phyloP scores from a whole-genome alignment of 179 eudicot species.

The Beta lomatogona region DNA sequence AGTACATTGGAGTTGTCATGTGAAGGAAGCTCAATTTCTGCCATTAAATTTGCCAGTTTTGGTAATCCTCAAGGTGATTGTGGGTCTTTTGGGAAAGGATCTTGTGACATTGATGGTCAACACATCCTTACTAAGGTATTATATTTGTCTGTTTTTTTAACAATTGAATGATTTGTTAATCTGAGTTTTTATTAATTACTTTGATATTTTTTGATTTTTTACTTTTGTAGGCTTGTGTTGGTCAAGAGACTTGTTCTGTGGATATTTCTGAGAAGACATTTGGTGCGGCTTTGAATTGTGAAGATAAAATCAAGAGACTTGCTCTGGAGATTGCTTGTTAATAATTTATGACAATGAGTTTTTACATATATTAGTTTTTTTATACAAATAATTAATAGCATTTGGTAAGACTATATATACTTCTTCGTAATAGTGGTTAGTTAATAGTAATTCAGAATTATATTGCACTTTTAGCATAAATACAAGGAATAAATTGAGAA shows the following conservation, averaged over 20 bases:
- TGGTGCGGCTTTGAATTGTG: slow-evolving; percentile 17
- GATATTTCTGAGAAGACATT: slow-evolving; percentile 18
- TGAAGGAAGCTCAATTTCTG: slow-evolving; percentile 30
- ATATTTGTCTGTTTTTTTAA: background rate
- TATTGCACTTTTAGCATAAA: too few relatives aligned
- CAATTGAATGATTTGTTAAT: background rate
- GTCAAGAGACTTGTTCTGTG: slow-evolving; percentile 33
- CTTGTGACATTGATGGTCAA: slow-evolving; percentile 30
- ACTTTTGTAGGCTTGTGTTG: slow-evolving; percentile 36
- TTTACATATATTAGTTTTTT: too few relatives aligned
- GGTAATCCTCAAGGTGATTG: slow-evolving; percentile 30
- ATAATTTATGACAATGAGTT: background rate
- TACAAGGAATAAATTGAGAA: too few relatives aligned
- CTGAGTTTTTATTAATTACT: background rate
- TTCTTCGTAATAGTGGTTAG: too few relatives aligned
- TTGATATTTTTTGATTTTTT: background rate
- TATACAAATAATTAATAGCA: too few relatives aligned
- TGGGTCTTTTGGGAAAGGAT: slow-evolving; percentile 31
- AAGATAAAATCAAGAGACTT: slow-evolving; percentile 25
- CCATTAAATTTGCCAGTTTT: slow-evolving; percentile 32
- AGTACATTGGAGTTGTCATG: slow-evolving; percentile 33
- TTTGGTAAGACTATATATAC: slow-evolving; percentile 2
- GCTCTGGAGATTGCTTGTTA: slow-evolving; percentile 38
- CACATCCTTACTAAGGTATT: slow-evolving; percentile 30
- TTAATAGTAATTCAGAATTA: too few relatives aligned